Conservation (phyloP, 2,329 filamentous ascomycete genomes). For the Aspergillus aculeatus region DNA sequence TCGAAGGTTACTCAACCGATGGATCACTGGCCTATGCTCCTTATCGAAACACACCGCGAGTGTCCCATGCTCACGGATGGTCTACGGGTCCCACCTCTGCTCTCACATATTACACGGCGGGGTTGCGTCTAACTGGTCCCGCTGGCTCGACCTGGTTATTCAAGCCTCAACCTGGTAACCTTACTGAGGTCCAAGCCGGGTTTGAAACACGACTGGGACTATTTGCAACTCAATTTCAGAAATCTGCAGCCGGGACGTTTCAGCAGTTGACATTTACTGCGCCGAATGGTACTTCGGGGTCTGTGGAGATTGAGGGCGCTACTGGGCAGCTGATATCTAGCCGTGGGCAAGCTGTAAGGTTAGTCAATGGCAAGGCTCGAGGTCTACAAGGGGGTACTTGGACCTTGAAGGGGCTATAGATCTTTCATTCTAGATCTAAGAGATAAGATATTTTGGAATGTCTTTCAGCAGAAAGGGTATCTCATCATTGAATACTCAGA, state of each 20-base stretch:
- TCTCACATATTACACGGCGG: slow-evolving; percentile 45
- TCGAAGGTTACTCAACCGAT: slow-evolving; percentile 51
- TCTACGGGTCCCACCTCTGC: slow-evolving; percentile 49
- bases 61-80: slow-evolving; percentile 54
- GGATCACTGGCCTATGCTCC: slow-evolving; percentile 51
- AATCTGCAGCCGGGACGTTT: neutral
- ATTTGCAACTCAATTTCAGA: slow-evolving; percentile 25
- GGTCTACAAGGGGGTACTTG: slow-evolving; percentile 2
- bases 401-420: neutral
- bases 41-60: slow-evolving; percentile 49
- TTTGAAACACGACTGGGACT: slow-evolving; percentile 38
- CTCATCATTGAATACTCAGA: neutral
- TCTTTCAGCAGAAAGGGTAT: neutral
- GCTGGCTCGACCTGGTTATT: slow-evolving; percentile 40
- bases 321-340: neutral
- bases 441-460: neutral
- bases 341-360: neutral
- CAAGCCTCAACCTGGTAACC: slow-evolving; percentile 36
- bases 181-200: slow-evolving; percentile 38
- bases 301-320: neutral
- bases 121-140: slow-evolving; percentile 39
- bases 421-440: too few relatives aligned
- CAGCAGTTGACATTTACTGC: slow-evolving; percentile 8
- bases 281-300: slow-evolving; percentile 7
- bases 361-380: neutral